These are phyloP conservation scores for Brassica cretica DNA, from an alignment of 345 rosid species.

Conservation along the genomic window DNA sequence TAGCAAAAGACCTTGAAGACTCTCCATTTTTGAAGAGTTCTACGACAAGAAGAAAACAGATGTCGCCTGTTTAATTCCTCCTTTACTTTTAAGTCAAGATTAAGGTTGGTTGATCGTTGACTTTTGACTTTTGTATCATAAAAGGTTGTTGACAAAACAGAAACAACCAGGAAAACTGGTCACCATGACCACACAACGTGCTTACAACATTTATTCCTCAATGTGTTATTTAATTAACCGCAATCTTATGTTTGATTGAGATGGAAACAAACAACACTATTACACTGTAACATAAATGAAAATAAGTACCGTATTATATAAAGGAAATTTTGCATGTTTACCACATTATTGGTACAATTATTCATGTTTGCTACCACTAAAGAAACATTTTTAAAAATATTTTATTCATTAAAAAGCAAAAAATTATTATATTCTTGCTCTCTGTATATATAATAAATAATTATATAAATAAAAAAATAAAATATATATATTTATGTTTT, in stretches of 20 bases:
- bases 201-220: conserved; percentile 13
- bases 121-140: conserved; percentile 15
- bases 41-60: conserved; percentile 19
- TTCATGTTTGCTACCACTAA: too few species aligned
- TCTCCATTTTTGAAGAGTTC: conserved; percentile 13
- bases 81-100: conserved; percentile 26
- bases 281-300: not conserved
- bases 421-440: too few species aligned
- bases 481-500: too few species aligned
- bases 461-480: too few species aligned
- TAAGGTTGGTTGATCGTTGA: conserved; percentile 24
- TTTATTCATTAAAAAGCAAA: too few species aligned
- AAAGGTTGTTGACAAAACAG: conserved; percentile 24
- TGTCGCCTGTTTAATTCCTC: conserved; percentile 8
- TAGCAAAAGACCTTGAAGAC: conserved; percentile 6
- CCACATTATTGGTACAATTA: too few species aligned
- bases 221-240: not conserved
- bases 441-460: too few species aligned
- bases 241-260: not conserved
- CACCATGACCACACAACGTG: conserved; percentile 20
- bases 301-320: not conserved
- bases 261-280: not conserved
- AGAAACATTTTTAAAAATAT: too few species aligned
- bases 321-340: too few species aligned
- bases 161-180: conserved; percentile 5